Evolutionary conservation across 805 yeast species (phyloP).

Genomic region (Komagataella ulmi): DNA sequence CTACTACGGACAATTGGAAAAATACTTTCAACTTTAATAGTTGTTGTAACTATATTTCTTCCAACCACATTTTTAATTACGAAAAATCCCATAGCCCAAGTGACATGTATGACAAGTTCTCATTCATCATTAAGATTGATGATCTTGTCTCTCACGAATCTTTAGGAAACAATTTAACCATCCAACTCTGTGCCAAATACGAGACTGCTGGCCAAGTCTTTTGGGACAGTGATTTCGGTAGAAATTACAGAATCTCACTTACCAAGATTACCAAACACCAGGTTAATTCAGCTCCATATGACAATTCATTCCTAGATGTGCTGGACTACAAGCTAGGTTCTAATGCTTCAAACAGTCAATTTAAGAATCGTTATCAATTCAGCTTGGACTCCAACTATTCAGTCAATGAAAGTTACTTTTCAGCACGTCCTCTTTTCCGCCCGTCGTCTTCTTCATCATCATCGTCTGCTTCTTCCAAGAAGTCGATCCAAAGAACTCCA

Average conservation of each 20-base stretch:
- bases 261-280: conserved; percentile 8
- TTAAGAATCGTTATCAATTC: conserved; percentile 5
- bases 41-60: conserved; percentile 20
- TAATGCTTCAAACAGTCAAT: background rate
- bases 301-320: background rate
- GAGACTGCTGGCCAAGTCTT: conserved; percentile 16
- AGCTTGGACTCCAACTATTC: conserved; percentile 15
- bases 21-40: conserved; percentile 17
- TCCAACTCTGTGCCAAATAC: conserved; percentile 26
- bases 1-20: conserved; percentile 35
- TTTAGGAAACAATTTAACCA: conserved; percentile 12
- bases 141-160: conserved; percentile 16
- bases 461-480: background rate
- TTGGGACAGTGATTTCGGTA: conserved; percentile 27
- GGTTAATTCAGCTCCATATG: background rate
- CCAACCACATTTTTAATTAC: conserved; percentile 25
- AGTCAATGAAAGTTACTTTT: conserved; percentile 11
- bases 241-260: conserved; percentile 23
- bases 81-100: conserved; percentile 22
- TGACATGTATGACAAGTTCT: conserved; percentile 27
- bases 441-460: conserved; percentile 6
- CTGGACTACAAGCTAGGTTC: conserved; percentile 2
- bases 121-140: conserved; percentile 32
- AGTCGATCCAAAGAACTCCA: background rate
- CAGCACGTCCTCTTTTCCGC: conserved; percentile 1